A percentile compares a stretch with the other conserved stretches of the same genome.
Evolutionary conservation across 495 filamentous ascomycete genomes (phyloP).

Genomic region (Neurospora sublineolata): DNA sequence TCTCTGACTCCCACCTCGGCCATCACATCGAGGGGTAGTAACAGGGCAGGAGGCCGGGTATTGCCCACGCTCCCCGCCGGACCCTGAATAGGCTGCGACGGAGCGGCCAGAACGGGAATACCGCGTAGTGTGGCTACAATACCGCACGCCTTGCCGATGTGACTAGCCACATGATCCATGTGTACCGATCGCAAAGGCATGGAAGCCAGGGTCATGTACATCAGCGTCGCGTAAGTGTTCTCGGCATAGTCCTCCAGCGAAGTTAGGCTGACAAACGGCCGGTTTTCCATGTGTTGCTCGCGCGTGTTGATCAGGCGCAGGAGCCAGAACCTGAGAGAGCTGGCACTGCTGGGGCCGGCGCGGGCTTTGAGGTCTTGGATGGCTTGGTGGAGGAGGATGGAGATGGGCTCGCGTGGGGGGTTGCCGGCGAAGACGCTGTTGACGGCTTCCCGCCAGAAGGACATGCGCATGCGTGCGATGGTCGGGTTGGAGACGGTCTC

Average conservation of each 20-base stretch:
- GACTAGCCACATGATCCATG: conserved; percentile 85
- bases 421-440: conserved; percentile 55
- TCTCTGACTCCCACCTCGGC: conserved; percentile 65
- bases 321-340: conserved; percentile 71
- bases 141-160: conserved; percentile 87
- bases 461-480: conserved; percentile 75
- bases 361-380: conserved; percentile 48
- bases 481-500: conserved; percentile 73
- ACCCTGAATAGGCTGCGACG: conserved; percentile 42
- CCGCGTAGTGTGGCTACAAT: conserved; percentile 77
- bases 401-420: conserved; percentile 81
- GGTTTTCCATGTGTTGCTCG: conserved; percentile 73
- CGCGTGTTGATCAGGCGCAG: conserved; percentile 63
- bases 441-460: conserved; percentile 87
- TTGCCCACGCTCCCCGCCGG: conserved; percentile 25
- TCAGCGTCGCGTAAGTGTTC: conserved; percentile 84
- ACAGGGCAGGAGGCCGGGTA: conserved; percentile 30
- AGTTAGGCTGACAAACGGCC: conserved; percentile 62
- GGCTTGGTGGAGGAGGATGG: conserved; percentile 66
- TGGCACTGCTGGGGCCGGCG: conserved; percentile 35
- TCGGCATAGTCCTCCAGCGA: conserved; percentile 82
- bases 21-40: conserved; percentile 85
- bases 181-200: conserved; percentile 66
- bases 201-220: conserved; percentile 75
- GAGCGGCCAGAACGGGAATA: conserved; percentile 72